Percentiles rank a stretch among this genome's conserved stretches.
Conservation (phyloP, 345 rosid species). For the Salix arbutifolia region DNA sequence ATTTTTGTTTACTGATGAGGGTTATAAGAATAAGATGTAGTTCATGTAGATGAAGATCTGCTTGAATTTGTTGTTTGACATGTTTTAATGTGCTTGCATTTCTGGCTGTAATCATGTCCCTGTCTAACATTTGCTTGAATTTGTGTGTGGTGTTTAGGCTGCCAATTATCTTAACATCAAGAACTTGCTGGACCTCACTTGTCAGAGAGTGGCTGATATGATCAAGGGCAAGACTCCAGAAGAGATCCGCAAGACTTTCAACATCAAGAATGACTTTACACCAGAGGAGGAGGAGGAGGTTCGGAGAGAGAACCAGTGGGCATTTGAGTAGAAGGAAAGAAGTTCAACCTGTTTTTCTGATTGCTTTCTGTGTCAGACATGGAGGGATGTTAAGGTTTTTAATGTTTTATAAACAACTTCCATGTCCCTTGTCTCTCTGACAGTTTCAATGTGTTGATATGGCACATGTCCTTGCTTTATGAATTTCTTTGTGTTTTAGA, state of each 20-base stretch:
- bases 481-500: neutral
- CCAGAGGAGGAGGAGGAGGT: constrained; percentile 26
- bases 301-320: constrained; percentile 30
- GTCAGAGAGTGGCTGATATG: constrained; percentile 26
- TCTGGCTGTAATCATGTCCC: too few relatives aligned
- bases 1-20: too few relatives aligned
- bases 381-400: neutral
- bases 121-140: neutral
- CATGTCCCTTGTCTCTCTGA: neutral
- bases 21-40: too few relatives aligned
- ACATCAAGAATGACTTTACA: constrained; percentile 24
- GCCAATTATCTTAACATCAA: constrained; percentile 25
- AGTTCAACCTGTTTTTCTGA: neutral
- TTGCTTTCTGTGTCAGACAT: neutral
- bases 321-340: constrained; percentile 14
- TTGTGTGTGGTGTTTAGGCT: constrained; percentile 6
- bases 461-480: neutral
- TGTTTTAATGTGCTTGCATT: too few relatives aligned
- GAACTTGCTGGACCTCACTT: constrained; percentile 23
- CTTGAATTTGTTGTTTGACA: too few relatives aligned
- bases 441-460: neutral
- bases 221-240: constrained; percentile 20
- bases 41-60: too few relatives aligned
- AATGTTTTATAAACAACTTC: neutral
- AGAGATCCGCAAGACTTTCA: constrained; percentile 17